Base-by-base conservation (phyloP, 352 stramenopile species). In the Thalassiosira livingstoniorum region DNA sequence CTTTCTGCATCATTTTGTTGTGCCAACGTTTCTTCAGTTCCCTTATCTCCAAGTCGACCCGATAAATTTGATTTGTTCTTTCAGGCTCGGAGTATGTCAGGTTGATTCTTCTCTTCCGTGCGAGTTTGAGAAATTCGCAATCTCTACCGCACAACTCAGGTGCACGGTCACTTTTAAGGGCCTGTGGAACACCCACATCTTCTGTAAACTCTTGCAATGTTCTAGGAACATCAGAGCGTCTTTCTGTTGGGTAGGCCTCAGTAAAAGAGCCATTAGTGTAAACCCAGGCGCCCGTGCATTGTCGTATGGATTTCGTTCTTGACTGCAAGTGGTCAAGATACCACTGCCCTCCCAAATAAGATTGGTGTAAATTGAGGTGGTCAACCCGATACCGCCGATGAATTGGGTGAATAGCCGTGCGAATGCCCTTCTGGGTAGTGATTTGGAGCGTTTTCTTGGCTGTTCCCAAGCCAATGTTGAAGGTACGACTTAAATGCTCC, bases 1-100 rank as follows among this genome's bases (percentile, higher is more conserved):
- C 32, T 18, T 75, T 74, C 11, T 53, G 45, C 0, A 43, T 1
- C 63, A 83, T 76, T 23, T 51, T 67, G 1, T 65, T 27, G n/a
- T 75, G 42, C 29, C 35, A 70, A 1, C 51, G 13, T 15, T 70
- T 70, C 42, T 72, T 78, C 0, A 73, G 10, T 47, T 87, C 74
- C 2, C 45, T 13, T 5, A 83, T 87, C 27, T 71, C 54, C 37
- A 65, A 0, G 11, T 84, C 69, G 42, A 77, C 18, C 5, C 1
- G 15, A 27, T 35, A 25, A n/a, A 77, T 2, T 73, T 81, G 53
- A 21, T 75, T 75, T 3, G 29, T 31, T 2, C 55, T 37, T 18
- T 64, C 54, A 32, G 47, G 31, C 27, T 75, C 62, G 1, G 53
- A 2, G 53, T 67, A 74, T 1, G 34, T 68, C 7, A 75, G 34